These are phyloP conservation scores for Phytophthora idaei DNA, from an alignment of 352 stramenopile genomes.

Conservation along the genomic window DNA sequence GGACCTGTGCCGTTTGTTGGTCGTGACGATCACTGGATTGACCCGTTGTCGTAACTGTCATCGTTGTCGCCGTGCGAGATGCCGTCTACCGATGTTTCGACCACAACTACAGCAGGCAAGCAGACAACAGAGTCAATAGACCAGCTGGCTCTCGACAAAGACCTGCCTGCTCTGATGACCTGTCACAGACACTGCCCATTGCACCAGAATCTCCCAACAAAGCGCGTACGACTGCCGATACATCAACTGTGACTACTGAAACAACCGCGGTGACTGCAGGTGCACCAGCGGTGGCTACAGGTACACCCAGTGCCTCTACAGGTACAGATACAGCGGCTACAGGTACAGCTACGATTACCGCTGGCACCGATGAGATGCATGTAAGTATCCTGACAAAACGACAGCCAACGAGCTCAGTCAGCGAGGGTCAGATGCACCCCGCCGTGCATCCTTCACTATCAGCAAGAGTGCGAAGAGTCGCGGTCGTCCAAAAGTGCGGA, in stretches of 20 bases:
- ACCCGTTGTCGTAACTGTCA: no score
- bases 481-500: conserved; percentile 9
- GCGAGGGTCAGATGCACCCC: neutral
- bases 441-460: neutral
- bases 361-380: neutral
- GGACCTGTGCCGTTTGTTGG: conserved; percentile 5
- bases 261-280: neutral
- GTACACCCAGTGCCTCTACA: no score
- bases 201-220: no score
- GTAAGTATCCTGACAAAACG: neutral
- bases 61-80: neutral
- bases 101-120: neutral
- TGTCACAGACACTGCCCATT: neutral
- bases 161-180: neutral
- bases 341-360: neutral
- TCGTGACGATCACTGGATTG: neutral
- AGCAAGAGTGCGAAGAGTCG: conserved; percentile 13
- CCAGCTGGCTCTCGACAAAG: neutral
- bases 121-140: no score
- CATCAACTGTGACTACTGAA: neutral
- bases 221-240: no score
- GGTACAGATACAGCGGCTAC: neutral
- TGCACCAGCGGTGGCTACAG: neutral
- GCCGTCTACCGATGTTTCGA: neutral
- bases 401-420: neutral